phyloP scores from a whole-genome alignment of 2,329 filamentous ascomycete genomes.

The Fusarium papillatum region DNA sequence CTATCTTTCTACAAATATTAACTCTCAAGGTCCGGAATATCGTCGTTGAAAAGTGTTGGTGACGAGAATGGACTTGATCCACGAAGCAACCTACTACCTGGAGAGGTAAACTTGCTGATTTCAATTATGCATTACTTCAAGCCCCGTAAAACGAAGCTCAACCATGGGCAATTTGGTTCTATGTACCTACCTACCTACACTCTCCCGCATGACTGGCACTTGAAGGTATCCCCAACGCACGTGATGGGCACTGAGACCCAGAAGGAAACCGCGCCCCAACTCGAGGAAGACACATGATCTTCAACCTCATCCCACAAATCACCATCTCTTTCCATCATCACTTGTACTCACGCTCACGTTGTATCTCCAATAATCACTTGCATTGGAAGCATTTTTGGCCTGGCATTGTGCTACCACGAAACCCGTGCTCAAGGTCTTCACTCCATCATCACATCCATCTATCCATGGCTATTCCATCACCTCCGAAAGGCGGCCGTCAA shows the following conservation, averaged over 20 bases:
- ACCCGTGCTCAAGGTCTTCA: neutral
- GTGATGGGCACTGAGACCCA: neutral
- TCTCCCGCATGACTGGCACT: too few species aligned
- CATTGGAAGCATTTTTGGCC: neutral
- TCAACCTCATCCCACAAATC: neutral
- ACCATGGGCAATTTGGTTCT: too few species aligned
- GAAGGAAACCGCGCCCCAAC: neutral
- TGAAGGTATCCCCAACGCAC: neutral
- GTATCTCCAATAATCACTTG: neutral
- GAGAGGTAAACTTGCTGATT: too few species aligned
- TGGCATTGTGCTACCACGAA: neutral
- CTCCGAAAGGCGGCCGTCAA: neutral
- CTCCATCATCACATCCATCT: neutral
- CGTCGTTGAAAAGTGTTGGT: too few species aligned
- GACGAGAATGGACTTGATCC: too few species aligned
- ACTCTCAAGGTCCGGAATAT: too few species aligned
- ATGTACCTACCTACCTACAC: too few species aligned
- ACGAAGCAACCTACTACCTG: too few species aligned
- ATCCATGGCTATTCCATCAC: neutral
- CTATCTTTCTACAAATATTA: neutral
- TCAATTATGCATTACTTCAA: too few species aligned
- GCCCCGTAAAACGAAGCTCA: too few species aligned
- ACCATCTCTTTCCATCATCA: neutral
- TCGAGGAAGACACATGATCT: neutral
- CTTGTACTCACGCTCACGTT: neutral